Evolutionary conservation across 495 filamentous ascomycete species (phyloP).

Genomic region (Tetracladium marchalianum): DNA sequence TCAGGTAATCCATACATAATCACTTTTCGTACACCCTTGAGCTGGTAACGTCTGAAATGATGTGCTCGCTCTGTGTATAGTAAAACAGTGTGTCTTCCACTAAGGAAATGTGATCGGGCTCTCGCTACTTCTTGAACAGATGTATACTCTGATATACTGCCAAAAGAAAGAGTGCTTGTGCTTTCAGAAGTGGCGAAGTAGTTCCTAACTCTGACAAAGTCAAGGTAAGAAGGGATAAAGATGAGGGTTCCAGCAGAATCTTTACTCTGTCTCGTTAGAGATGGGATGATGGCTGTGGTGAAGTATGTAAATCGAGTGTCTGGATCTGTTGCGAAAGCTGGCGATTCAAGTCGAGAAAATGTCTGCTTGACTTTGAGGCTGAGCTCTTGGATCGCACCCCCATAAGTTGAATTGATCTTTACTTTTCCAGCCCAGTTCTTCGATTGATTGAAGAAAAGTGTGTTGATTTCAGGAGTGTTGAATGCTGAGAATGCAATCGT

Average conservation of each 20-base stretch:
- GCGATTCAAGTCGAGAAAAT: constrained; percentile 77
- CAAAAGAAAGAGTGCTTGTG: constrained; percentile 65
- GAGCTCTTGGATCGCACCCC: constrained; percentile 57
- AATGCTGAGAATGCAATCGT: constrained; percentile 71
- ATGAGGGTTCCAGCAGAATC: constrained; percentile 55
- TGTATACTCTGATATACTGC: constrained; percentile 80
- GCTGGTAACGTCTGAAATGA: constrained; percentile 77
- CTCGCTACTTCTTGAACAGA: constrained; percentile 64
- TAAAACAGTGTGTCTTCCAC: constrained; percentile 68
- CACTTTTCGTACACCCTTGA: constrained; percentile 70
- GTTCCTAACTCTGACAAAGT: constrained; percentile 89
- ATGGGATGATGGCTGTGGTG: constrained; percentile 65
- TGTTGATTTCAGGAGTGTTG: constrained; percentile 82
- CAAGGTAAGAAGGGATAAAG: constrained; percentile 86
- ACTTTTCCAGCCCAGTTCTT: constrained; percentile 68
- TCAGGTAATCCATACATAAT: constrained; percentile 85
- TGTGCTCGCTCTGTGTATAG: constrained; percentile 90
- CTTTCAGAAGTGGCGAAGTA: constrained; percentile 68
- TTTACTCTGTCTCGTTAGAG: constrained; percentile 48
- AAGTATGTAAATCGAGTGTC: constrained; percentile 92
- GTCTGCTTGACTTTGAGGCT: constrained; percentile 65
- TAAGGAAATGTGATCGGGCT: constrained; percentile 78
- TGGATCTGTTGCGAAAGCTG: constrained; percentile 59
- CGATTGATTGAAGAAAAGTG: constrained; percentile 65
- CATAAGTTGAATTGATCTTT: constrained; percentile 56